Conservation (phyloP, 331 rosid genomes). For the Acacia pycnantha region DNA sequence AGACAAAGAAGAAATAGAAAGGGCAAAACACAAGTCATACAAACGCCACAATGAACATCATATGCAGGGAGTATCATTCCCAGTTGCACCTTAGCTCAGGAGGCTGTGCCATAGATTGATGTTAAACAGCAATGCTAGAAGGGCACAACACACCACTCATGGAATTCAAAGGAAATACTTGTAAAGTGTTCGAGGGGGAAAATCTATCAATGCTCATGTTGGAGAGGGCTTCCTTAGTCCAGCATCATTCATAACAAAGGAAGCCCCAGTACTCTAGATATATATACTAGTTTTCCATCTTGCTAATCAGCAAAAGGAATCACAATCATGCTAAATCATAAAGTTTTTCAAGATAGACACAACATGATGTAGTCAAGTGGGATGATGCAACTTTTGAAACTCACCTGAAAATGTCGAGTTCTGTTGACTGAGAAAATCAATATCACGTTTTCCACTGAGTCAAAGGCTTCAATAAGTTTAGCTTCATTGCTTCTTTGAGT, state of each 20-base stretch:
- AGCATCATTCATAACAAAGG: not conserved
- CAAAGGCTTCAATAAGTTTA: constrained; percentile 97
- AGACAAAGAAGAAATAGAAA: not conserved
- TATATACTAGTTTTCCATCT: constrained; percentile 6
- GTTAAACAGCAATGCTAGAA: constrained; percentile 13
- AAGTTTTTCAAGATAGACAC: constrained; percentile 4
- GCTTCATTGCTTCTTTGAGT: constrained; percentile 99
- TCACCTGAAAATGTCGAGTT: constrained; percentile 98
- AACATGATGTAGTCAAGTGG: constrained; percentile 16
- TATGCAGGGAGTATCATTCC: not conserved
- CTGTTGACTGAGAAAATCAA: constrained; percentile 97
- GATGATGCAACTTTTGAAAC: constrained; percentile 25
- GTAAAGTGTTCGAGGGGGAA: not conserved
- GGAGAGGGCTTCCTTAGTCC: constrained; percentile 1
- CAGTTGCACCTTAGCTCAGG: constrained; percentile 17
- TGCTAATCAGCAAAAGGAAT: constrained; percentile 20
- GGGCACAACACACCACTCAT: not conserved
- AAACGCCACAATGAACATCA: not conserved
- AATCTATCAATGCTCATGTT: not conserved
- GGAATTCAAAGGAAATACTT: not conserved
- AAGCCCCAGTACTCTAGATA: not conserved
- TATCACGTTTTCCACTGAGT: constrained; percentile 91
- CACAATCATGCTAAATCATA: constrained; percentile 12
- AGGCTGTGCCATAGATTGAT: constrained; percentile 15
- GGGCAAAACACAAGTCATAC: not conserved